Conservation (phyloP, 768 basidiomycete genomes). For the Auricularia sp. region DNA sequence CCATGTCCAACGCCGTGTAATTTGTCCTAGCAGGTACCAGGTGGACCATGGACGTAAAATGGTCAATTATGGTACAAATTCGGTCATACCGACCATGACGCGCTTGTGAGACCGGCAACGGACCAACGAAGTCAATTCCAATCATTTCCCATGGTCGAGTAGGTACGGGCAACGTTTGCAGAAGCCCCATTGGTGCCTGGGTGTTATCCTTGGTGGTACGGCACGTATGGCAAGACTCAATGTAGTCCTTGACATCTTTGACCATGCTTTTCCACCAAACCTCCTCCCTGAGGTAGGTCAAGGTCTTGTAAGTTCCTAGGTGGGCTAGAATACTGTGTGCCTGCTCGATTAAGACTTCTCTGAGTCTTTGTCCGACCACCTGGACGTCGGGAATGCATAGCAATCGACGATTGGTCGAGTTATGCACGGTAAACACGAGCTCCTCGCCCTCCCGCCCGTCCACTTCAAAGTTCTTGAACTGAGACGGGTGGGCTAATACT, state of each 20-base stretch:
- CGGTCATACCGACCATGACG: constrained; percentile 14
- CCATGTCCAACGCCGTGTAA: constrained; percentile 24
- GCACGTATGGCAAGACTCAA: constrained; percentile 17
- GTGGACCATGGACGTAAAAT: constrained; percentile 15
- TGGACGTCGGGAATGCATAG: constrained; percentile 9
- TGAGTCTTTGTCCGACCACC: neutral
- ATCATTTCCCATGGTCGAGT: constrained; percentile 17
- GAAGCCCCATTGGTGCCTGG: constrained; percentile 15
- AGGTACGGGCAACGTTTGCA: constrained; percentile 16
- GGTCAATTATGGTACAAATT: constrained; percentile 17
- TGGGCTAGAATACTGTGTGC: constrained; percentile 30
- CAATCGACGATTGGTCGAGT: neutral
- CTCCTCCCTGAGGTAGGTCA: constrained; percentile 3
- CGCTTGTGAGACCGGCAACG: constrained; percentile 15
- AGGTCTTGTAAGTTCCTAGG: constrained; percentile 20
- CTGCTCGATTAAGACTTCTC: constrained; percentile 8
- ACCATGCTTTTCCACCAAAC: constrained; percentile 32
- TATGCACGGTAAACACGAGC: neutral
- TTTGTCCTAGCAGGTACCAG: constrained; percentile 19
- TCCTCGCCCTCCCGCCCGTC: neutral
- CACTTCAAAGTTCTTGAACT: constrained; percentile 6
- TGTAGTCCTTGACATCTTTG: constrained; percentile 17
- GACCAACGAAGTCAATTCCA: constrained; percentile 20
- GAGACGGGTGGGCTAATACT: neutral
- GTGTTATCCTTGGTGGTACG: constrained; percentile 11